These are phyloP conservation scores for Citrus australasica DNA, from an alignment of 345 rosid species.

Conservation along the genomic window DNA sequence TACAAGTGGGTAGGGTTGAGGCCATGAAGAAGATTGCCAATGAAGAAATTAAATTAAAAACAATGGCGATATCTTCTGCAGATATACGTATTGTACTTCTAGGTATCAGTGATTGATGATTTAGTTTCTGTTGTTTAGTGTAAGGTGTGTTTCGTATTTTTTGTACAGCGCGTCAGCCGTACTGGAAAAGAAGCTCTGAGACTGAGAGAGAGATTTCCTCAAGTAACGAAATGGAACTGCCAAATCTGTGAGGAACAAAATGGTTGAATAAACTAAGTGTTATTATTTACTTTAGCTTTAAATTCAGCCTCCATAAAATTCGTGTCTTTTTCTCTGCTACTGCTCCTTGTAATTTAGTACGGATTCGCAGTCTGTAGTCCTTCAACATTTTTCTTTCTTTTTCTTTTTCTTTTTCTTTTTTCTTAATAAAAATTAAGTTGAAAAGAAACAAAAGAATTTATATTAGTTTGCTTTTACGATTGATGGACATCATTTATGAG, in stretches of 20 bases:
- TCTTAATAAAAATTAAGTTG: no score
- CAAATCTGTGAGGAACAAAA: background rate
- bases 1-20: conserved; percentile 60
- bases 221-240: background rate
- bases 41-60: background rate
- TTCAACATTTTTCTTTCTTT: background rate
- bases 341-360: background rate
- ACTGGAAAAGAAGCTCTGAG: background rate
- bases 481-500: background rate
- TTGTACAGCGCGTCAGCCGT: conserved; percentile 19
- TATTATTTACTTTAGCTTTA: background rate
- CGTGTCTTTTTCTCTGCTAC: conserved; percentile 22
- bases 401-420: no score
- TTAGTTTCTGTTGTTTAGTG: background rate
- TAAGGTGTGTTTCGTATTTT: background rate
- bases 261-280: conserved; percentile 11
- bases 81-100: conserved; percentile 4
- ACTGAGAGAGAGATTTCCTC: conserved; percentile 5
- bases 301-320: conserved; percentile 4
- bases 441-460: background rate
- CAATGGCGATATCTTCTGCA: background rate
- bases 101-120: conserved; percentile 11
- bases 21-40: conserved; percentile 21
- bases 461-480: background rate
- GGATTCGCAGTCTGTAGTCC: background rate